Evolutionary conservation across 1,139 yeast genomes (phyloP).

Genomic region (Kazachstania sp.): DNA sequence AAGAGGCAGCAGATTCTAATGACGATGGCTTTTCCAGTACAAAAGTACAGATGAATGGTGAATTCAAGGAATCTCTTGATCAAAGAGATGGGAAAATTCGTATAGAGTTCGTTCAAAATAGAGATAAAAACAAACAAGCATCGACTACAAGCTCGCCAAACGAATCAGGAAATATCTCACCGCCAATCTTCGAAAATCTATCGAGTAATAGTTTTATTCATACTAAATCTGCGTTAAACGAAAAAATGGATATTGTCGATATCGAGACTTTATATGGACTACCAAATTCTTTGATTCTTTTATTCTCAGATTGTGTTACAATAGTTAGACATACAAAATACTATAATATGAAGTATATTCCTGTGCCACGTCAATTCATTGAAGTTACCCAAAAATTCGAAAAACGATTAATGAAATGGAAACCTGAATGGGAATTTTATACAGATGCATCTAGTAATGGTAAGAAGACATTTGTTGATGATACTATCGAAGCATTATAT

Average conservation of each 20-base stretch:
- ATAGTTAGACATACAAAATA: constrained; percentile 54
- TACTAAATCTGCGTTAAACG: constrained; percentile 22
- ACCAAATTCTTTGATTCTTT: constrained; percentile 67
- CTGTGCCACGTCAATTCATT: constrained; percentile 34
- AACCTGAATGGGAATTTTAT: constrained; percentile 41
- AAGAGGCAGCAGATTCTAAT: background rate
- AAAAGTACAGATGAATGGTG: constrained; percentile 5
- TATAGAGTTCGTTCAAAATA: constrained; percentile 15
- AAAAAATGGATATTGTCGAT: constrained; percentile 37
- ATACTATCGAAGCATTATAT: constrained; percentile 60
- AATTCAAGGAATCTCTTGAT: constrained; percentile 18
- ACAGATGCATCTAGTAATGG: constrained; percentile 10
- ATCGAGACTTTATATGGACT: constrained; percentile 79
- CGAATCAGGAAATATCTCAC: constrained; percentile 2
- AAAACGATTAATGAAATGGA: constrained; percentile 52
- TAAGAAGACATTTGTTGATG: constrained; percentile 37
- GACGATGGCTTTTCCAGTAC: background rate
- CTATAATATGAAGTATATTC: constrained; percentile 31
- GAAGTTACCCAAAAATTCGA: constrained; percentile 43
- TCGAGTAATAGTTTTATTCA: constrained; percentile 19
- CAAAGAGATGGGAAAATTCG: constrained; percentile 20
- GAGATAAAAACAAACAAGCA: background rate
- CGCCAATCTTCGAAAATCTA: constrained; percentile 21
- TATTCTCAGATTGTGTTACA: constrained; percentile 65
- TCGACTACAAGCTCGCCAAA: constrained; percentile 1